Evolutionary conservation across 78 protist genomes (phyloP).

Genomic region (Planoprotostelium fungivorum): DNA sequence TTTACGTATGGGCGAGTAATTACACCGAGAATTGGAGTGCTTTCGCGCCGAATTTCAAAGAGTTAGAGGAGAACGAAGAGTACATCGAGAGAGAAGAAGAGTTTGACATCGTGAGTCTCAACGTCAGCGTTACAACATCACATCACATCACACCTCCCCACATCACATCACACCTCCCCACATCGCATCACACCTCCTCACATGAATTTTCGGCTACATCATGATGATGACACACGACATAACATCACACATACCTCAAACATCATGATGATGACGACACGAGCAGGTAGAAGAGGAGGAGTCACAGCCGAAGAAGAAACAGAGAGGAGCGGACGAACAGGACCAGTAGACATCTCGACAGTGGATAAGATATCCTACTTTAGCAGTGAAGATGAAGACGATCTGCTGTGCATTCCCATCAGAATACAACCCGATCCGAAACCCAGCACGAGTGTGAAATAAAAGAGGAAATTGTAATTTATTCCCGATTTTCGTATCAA

Average conservation of each 20-base stretch:
- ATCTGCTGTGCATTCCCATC: conserved; percentile 8
- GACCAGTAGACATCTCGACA: conserved; percentile 18
- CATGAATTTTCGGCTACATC: no score
- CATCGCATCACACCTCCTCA: no score
- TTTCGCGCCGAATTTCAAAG: conserved; percentile 75
- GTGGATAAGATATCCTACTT: conserved; percentile 29
- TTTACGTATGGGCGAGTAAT: conserved; percentile 44
- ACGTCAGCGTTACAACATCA: no score
- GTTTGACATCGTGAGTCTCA: conserved; percentile 43
- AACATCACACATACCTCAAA: no score
- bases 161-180: no score
- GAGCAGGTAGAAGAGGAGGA: background rate
- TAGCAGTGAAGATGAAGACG: conserved; percentile 67
- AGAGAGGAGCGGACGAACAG: background rate
- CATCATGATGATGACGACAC: background rate
- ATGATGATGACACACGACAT: no score
- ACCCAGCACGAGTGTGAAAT: no score
- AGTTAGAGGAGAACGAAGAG: conserved; percentile 70
- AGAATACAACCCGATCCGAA: background rate
- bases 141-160: no score
- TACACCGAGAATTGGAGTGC: conserved; percentile 80
- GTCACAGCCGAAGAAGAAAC: background rate
- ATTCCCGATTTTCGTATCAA: no score
- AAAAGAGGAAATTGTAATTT: no score
- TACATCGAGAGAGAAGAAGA: conserved; percentile 80